A percentile compares a stretch with the other conserved stretches of the same genome.
Conservation (phyloP, 2,329 filamentous ascomycete genomes). For the Grosmannia clavigera region DNA sequence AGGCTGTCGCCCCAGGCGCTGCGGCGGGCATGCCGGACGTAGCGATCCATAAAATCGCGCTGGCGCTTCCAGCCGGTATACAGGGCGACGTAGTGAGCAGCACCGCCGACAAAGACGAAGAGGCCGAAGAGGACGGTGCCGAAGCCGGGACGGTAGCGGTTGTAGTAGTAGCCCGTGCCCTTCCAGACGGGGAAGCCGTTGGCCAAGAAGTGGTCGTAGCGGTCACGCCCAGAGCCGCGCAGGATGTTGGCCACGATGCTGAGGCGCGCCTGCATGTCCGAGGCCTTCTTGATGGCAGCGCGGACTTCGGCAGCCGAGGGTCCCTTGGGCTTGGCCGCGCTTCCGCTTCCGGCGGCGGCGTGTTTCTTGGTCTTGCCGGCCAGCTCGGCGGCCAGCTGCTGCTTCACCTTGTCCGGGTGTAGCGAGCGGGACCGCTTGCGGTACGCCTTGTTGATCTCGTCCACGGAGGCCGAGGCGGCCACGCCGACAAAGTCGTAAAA, state of each 20-base stretch:
- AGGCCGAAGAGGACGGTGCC: slow-evolving; percentile 72
- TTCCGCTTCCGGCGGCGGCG: too few species aligned
- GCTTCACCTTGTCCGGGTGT: slow-evolving; percentile 93
- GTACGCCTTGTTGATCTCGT: slow-evolving; percentile 90
- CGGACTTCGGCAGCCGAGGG: slow-evolving; percentile 66
- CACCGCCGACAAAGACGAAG: slow-evolving; percentile 73
- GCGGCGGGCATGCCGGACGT: slow-evolving; percentile 78
- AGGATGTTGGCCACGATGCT: slow-evolving; percentile 79
- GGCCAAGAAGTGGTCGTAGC: slow-evolving; percentile 87
- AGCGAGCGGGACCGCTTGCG: slow-evolving; percentile 72
- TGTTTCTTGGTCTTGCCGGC: slow-evolving; percentile 52
- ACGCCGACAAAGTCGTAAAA: slow-evolving; percentile 94
- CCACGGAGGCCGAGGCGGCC: slow-evolving; percentile 57
- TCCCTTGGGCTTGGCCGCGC: not conserved
- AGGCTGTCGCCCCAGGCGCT: slow-evolving; percentile 82
- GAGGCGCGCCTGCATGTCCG: slow-evolving; percentile 71
- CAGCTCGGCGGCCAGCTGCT: slow-evolving; percentile 60
- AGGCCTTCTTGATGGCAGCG: slow-evolving; percentile 66
- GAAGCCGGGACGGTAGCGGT: slow-evolving; percentile 79
- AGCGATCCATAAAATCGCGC: slow-evolving; percentile 79
- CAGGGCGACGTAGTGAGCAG: slow-evolving; percentile 73
- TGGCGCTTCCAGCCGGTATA: slow-evolving; percentile 83
- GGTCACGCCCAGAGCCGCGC: slow-evolving; percentile 63
- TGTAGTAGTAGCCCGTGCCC: slow-evolving; percentile 97
- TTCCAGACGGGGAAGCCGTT: slow-evolving; percentile 96